Evolutionary conservation across 371 early-diverging fungal species (phyloP).

Genomic region (Dentiscutata heterogama): DNA sequence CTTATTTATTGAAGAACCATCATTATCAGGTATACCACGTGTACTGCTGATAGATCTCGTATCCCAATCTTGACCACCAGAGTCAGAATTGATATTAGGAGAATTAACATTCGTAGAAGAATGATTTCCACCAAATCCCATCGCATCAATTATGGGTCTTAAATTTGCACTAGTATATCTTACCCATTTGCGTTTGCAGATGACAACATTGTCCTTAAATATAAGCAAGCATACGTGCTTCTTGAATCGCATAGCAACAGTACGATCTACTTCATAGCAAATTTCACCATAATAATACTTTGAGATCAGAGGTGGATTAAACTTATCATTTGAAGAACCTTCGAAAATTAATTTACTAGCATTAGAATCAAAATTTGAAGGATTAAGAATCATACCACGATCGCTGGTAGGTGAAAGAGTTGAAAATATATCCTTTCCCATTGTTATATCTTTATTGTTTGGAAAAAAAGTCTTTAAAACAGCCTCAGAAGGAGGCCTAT

Average conservation of each 20-base stretch:
- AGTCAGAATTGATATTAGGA: slow-evolving; percentile 39
- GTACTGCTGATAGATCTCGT: slow-evolving; percentile 48
- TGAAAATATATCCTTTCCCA: slow-evolving; percentile 50
- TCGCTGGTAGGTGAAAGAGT: slow-evolving; percentile 45
- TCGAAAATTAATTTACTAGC: slow-evolving; percentile 66
- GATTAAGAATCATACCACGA: slow-evolving; percentile 63
- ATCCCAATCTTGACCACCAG: slow-evolving; percentile 48
- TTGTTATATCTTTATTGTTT: slow-evolving; percentile 57
- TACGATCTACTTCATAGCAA: slow-evolving; percentile 70
- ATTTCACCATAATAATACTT: slow-evolving; percentile 73
- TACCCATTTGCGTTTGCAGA: slow-evolving; percentile 73
- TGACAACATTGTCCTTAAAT: slow-evolving; percentile 68
- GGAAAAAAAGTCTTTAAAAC: slow-evolving; percentile 66
- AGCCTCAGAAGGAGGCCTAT: slow-evolving; percentile 75
- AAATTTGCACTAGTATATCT: slow-evolving; percentile 55
- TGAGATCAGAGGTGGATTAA: slow-evolving; percentile 57
- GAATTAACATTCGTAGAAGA: slow-evolving; percentile 46
- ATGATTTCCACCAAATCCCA: slow-evolving; percentile 57
- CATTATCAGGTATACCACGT: slow-evolving; percentile 18
- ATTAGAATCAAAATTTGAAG: slow-evolving; percentile 64
- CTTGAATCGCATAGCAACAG: slow-evolving; percentile 63
- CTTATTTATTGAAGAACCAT: slow-evolving; percentile 26
- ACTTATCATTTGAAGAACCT: slow-evolving; percentile 51
- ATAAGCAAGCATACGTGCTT: slow-evolving; percentile 68
- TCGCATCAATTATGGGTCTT: slow-evolving; percentile 56